Conservation (phyloP, 208 protist genomes). For the Wallacemonas rigidus region DNA sequence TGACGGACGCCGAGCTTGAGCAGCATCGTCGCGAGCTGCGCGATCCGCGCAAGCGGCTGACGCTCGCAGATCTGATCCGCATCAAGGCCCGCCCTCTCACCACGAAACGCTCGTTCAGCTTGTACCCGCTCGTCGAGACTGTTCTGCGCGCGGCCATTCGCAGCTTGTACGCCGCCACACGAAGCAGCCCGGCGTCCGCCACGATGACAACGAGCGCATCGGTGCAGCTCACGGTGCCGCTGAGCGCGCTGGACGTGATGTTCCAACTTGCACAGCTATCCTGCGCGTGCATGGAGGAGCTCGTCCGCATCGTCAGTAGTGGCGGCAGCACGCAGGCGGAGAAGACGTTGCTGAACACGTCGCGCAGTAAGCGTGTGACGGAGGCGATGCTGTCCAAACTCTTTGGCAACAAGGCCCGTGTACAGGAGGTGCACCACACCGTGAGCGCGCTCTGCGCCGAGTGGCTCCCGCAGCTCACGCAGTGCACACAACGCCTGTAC, state of each 20-base stretch:
- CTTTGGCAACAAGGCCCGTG: constrained; percentile 78
- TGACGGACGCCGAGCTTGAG: constrained; percentile 80
- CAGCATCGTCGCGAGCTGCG: constrained; percentile 69
- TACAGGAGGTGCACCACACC: constrained; percentile 62
- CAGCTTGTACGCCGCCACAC: neutral
- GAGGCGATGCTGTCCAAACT: constrained; percentile 75
- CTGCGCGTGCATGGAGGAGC: constrained; percentile 78
- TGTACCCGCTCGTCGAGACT: constrained; percentile 58
- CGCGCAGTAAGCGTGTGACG: constrained; percentile 71
- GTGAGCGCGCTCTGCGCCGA: constrained; percentile 47
- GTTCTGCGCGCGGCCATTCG: constrained; percentile 31
- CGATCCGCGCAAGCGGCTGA: constrained; percentile 80
- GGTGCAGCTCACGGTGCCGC: constrained; percentile 11
- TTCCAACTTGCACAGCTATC: constrained; percentile 49
- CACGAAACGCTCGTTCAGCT: constrained; percentile 80
- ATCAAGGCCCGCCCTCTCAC: constrained; percentile 84
- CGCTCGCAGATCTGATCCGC: constrained; percentile 73
- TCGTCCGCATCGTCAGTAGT: constrained; percentile 81
- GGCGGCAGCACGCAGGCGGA: constrained; percentile 87
- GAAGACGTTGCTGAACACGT: constrained; percentile 81
- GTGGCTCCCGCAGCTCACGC: constrained; percentile 50
- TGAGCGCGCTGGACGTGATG: constrained; percentile 24
- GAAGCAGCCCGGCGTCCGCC: neutral
- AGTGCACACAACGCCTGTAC: constrained; percentile 19
- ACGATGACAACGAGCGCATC: neutral